phyloP scores from a whole-genome alignment of 345 rosid genomes.

The Eucalyptus rudis region DNA sequence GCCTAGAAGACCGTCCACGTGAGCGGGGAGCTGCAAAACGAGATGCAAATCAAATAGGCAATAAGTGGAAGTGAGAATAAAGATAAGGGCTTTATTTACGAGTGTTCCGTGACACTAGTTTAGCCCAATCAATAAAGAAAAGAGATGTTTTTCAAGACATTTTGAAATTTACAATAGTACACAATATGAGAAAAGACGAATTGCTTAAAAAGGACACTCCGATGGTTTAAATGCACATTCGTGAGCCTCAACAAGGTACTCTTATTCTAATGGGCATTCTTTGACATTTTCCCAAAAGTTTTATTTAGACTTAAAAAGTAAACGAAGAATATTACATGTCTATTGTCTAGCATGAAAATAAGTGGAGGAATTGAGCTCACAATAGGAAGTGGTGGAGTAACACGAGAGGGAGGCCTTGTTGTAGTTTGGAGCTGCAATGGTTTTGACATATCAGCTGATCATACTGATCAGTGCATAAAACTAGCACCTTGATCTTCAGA shows the following conservation, averaged over 20 bases:
- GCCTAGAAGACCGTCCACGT: neutral
- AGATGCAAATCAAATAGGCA: neutral
- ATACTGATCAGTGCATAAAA: neutral
- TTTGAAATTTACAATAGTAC: neutral
- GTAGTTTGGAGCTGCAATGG: neutral
- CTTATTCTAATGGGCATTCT: neutral
- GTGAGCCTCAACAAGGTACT: neutral
- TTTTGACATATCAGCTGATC: neutral
- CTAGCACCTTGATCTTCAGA: neutral
- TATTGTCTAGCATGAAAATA: neutral
- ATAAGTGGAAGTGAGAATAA: neutral
- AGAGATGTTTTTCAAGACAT: neutral
- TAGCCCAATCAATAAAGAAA: neutral
- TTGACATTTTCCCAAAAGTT: no score
- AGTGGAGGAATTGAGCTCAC: neutral
- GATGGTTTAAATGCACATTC: neutral
- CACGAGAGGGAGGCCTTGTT: neutral
- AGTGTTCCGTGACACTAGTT: neutral
- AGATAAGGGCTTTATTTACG: neutral
- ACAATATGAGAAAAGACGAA: neutral
- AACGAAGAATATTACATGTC: neutral
- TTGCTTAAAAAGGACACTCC: fast-evolving
- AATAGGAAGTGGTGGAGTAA: neutral
- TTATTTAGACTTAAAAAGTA: neutral
- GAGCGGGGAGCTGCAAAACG: neutral